A percentile compares a stretch with the other conserved stretches of the same genome.
Conservation (phyloP, 176 grass and related monocot species). For the Stipa capillata region DNA sequence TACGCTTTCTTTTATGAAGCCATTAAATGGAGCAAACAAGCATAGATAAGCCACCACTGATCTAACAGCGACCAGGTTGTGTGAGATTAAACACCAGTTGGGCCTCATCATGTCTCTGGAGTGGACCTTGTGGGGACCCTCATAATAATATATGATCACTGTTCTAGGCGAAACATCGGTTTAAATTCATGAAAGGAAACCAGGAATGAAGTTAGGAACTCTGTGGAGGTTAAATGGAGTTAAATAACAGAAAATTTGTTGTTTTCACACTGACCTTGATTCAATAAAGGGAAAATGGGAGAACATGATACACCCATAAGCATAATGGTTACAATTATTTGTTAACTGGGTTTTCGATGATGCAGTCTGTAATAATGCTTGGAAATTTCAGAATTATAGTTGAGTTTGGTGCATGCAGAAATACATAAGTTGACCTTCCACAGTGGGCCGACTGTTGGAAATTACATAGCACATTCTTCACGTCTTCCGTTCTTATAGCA, state of each 20-base stretch:
- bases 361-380: neutral
- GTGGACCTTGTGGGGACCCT: neutral
- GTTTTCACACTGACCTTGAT: neutral
- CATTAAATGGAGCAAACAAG: neutral
- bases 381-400: neutral
- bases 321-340: neutral
- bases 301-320: neutral
- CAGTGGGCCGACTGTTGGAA: no score
- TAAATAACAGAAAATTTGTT: no score
- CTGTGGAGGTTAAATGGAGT: neutral
- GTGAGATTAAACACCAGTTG: neutral
- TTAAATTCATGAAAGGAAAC: neutral
- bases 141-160: neutral
- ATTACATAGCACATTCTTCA: no score
- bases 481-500: no score
- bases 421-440: no score
- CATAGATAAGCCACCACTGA: neutral
- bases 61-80: neutral
- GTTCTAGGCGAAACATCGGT: neutral
- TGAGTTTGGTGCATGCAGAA: neutral
- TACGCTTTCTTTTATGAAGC: neutral
- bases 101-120: neutral
- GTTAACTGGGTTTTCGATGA: neutral
- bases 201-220: neutral
- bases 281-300: neutral